phyloP scores from a whole-genome alignment of 2,329 filamentous ascomycete genomes.

The Penicillium sp. region DNA sequence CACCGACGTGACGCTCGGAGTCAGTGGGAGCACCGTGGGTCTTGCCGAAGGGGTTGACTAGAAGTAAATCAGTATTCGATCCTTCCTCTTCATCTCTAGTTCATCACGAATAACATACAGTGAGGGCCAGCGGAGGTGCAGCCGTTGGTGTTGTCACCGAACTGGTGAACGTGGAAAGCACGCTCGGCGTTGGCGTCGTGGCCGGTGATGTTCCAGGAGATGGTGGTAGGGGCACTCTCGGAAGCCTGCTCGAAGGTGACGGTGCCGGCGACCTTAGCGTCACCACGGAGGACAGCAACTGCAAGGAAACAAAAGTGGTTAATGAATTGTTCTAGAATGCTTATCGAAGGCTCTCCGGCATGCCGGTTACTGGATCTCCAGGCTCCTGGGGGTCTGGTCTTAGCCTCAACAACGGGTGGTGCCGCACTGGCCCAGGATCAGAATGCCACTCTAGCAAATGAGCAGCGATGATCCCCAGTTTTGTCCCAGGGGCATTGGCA shows the following conservation, averaged over 20 bases:
- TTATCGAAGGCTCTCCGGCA: slow-evolving; percentile 1
- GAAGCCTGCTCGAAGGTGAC: slow-evolving; percentile 90
- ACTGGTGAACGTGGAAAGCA: slow-evolving; percentile 98
- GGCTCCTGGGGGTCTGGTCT: neutral
- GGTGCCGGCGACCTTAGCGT: slow-evolving; percentile 91
- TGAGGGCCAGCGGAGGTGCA: slow-evolving; percentile 98
- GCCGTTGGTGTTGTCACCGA: slow-evolving; percentile 99
- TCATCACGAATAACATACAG: slow-evolving; percentile 60
- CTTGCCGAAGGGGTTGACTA: slow-evolving; percentile 95
- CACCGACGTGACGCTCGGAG: slow-evolving; percentile 87
- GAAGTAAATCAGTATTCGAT: slow-evolving; percentile 4
- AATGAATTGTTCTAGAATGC: slow-evolving; percentile 14
- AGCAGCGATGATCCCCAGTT: neutral
- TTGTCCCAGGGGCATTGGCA: neutral
- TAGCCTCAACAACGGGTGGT: neutral
- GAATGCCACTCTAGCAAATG: slow-evolving; percentile 7
- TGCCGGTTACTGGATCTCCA: neutral
- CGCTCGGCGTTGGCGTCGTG: slow-evolving; percentile 94
- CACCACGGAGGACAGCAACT: slow-evolving; percentile 97
- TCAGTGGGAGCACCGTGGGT: slow-evolving; percentile 85
- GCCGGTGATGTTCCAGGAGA: slow-evolving; percentile 90
- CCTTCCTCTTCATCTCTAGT: neutral
- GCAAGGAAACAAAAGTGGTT: slow-evolving; percentile 8
- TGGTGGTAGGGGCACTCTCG: slow-evolving; percentile 77
- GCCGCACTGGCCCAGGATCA: neutral